These are phyloP conservation scores for Boechera divaricarpa DNA, from an alignment of 345 rosid species.

Conservation along the genomic window DNA sequence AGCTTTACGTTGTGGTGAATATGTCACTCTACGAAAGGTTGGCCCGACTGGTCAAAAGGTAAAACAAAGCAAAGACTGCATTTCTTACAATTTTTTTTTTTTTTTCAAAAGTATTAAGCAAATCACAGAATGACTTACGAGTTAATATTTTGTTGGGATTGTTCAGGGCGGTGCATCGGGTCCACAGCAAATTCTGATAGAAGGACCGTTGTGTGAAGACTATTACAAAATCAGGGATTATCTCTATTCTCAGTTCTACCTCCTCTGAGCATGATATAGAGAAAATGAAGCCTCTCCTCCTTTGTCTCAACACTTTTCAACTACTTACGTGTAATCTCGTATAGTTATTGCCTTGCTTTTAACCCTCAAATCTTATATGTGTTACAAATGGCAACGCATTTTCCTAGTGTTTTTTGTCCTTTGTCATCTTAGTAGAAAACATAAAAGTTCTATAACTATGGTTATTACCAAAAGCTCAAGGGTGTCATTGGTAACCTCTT, in stretches of 20 bases:
- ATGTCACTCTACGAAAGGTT: conserved; percentile 83
- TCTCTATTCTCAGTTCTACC: conserved; percentile 89
- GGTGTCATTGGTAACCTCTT: no score
- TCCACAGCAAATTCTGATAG: conserved; percentile 84
- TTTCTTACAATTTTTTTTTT: background rate
- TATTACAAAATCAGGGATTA: conserved; percentile 85
- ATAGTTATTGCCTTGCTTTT: background rate
- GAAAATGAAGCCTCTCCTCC: background rate
- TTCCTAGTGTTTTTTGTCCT: background rate
- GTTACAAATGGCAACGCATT: background rate
- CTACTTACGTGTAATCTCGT: conserved; percentile 2
- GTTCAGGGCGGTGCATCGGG: conserved; percentile 82
- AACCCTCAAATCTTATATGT: background rate
- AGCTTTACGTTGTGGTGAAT: conserved; percentile 91
- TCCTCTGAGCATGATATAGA: conserved; percentile 48
- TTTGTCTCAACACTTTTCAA: background rate
- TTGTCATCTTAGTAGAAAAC: background rate
- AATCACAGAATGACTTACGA: background rate
- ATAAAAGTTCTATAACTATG: no score
- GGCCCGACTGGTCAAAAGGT: conserved; percentile 85
- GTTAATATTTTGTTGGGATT: background rate
- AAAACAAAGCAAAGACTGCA: conserved; percentile 9
- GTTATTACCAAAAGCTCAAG: background rate
- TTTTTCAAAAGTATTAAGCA: background rate
- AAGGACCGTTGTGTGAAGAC: conserved; percentile 95